Evolutionary conservation across 2,329 filamentous ascomycete species (phyloP), one percentile per base, ranked within the genome.

Genomic region (Tolypocladium cylindrosporum): DNA sequence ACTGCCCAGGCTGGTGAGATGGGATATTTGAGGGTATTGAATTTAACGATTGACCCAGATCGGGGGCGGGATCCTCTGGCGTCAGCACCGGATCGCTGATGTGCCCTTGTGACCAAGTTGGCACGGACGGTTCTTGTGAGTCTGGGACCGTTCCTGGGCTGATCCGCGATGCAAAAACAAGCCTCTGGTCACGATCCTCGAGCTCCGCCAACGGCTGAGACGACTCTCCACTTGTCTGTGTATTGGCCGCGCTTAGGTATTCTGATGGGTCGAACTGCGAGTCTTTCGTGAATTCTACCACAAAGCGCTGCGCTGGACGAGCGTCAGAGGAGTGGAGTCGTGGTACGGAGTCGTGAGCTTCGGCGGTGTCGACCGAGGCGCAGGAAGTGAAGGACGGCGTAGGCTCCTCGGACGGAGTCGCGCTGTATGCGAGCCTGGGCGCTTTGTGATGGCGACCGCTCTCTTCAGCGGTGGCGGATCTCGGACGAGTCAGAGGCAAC

Each of bases 91-190:
- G 39, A 37, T 3, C 21, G 13, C 31, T 39, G 37, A 48, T 9
- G 19, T 41, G 42, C 8, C 8, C 36, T 52, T 63, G 62, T 5
- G 65, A 61, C 58, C 61, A 65, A 14, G 62, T 61, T 55, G 63
- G 64, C 13, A 62, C 64, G n/a, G 68, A 68, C 11, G 60, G 61
- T 40, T 74, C 75, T 59, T 78, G 75, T 0, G 77, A 79, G 59
- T 79, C 76, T 0, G 75, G 75, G 31, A 79, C 74, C 4, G 73
- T 77, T 34, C 62, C 62, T 56, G 71, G 68, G 58, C 71, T 75
- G 42, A 69, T 58, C 34, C 68, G 62, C 5, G 68, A 65, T 21
- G 67, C 61, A 57, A 76, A 55, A 13, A 63, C 58, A 50, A 71
- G 58, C 48, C 67, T 66, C 27, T 66, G 65, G 60, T 73, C 73